phyloP scores from a whole-genome alignment of 257 asterid genomes.

The Cinchona pubescens region DNA sequence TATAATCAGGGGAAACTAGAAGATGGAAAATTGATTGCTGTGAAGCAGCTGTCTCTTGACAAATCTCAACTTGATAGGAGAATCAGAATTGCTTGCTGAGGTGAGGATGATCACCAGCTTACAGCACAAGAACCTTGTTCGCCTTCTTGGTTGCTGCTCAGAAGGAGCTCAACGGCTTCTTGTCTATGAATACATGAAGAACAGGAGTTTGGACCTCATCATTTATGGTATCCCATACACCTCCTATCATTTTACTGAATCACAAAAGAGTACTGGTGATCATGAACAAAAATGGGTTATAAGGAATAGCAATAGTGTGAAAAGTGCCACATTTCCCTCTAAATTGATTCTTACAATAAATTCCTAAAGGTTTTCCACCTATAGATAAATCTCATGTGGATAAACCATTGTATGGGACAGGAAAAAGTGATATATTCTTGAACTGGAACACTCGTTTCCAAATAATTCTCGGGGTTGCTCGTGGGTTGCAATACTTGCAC shows the following conservation, averaged over 20 bases:
- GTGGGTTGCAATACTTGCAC: constrained; percentile 78
- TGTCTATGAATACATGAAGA: constrained; percentile 79
- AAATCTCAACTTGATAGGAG: constrained; percentile 84
- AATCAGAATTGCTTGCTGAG: constrained; percentile 65
- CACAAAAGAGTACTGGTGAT: not conserved
- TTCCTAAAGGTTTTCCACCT: not conserved
- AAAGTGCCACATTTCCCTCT: not conserved
- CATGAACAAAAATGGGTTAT: not conserved
- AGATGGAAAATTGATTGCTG: constrained; percentile 58
- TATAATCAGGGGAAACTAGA: constrained; percentile 56
- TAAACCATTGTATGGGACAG: constrained; percentile 33
- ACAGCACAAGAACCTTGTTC: constrained; percentile 79
- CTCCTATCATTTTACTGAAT: not conserved
- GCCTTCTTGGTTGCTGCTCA: constrained; percentile 77
- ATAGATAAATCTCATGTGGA: not conserved
- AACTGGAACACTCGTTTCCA: constrained; percentile 71
- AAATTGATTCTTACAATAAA: not conserved
- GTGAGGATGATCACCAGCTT: constrained; percentile 73
- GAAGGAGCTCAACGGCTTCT: constrained; percentile 70
- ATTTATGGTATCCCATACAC: constrained; percentile 49
- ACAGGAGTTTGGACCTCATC: constrained; percentile 68
- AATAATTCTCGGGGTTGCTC: constrained; percentile 70
- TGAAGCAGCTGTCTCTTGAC: constrained; percentile 58
- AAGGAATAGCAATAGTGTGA: not conserved
- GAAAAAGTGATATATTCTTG: constrained; percentile 42